Base-by-base conservation (phyloP, 768 basidiomycete genomes). In the Lentinula lateritia region DNA sequence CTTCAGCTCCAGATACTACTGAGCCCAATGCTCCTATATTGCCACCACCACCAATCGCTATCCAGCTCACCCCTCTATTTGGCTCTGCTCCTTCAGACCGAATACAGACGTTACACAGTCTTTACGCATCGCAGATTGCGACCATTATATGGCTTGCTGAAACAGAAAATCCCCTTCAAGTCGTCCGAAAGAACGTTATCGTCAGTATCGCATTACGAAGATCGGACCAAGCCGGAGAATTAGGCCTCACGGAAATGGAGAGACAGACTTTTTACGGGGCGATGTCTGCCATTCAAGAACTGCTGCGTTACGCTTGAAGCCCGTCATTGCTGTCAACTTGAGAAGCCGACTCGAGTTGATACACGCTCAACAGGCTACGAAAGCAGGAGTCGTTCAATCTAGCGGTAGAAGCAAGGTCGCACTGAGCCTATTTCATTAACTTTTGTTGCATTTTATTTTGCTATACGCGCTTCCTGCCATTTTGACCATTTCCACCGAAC, bases 101-200 rank as follows among this genome's bases (percentile, higher is more conserved):
- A 59, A 69, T 86, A 62, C 86, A 87, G 54, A 86, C 85, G 0
- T 73, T 96, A 23, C 83, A 95, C 68, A 86, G 87, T 39, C 77
- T 96, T 0, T 96, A 95, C 72, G 87, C 86, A 0, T 78, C 87
- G n/a, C 95, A 97, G 67, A 87, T 93, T 50, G 91, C 93, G 0
- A 93, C 93, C 0, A 78, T 95, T 34, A 71, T 95, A 6, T 97
- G 94, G 90, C 76, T 79, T 0, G 67, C 82, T 58, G 78, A 80
- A 58, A 69, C 74, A n/a, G 70, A 78, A 46, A 73, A 67, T 45
- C 67, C 73, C 28, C 61, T 80, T 43, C 79, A 80, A 16, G 72
- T 71, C 6, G 72, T 78, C 28, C 77, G 86, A 57, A 78, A 82
- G 62, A 83, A 81, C 42, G 83, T 95, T 6, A 76, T 95, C 0